Evolutionary conservation across 306 rosid genomes (phyloP), one percentile per base, ranked within the genome.

Genomic region (Quercus mongolica): DNA sequence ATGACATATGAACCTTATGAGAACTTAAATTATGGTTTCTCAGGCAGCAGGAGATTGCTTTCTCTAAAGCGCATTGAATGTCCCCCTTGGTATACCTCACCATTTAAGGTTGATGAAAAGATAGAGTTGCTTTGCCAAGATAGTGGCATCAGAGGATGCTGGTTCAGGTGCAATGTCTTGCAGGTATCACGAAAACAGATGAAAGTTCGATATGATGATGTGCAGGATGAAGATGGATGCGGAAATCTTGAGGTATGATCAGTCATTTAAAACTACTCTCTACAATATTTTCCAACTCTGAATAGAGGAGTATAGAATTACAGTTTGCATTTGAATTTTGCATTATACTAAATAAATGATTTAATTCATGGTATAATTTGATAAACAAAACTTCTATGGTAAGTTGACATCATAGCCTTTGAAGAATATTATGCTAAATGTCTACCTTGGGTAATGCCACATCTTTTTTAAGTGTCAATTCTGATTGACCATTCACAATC

Each of bases 111-210:
- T 81, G 86, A 89, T 70, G 93, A 90, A 82, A 91, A 91, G 89
- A 87, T 95, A 83, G 99, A 95, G 88, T 73, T 93, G 81, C 92
- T 95, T 69, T 93, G 97, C 90, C 99, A 93, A 85, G 99, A 95
- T 84, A 95, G 99, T 76, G 99, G 99, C 85, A 95, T 95, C 83
- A 87, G 97, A 80, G 99, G 99, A 79, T 95, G 99, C 89, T 95
- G 99, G 99, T 95, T 95, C 87, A 90, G 97, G 82, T 95, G 99
- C 86, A 91, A 89, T 7, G 85, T 95, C 46, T 63, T 89, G 88
- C 90, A 87, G 80, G 79, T 87, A 65, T 88, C 97, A 12, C 87
- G 86, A 81, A 95, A 93, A 72, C 93, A 89, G 80, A 73, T 95
- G 77, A 90, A 90, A 87, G 96, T 95, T 59, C 94, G 69, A 74